Conservation (phyloP, 2,329 filamentous ascomycete genomes). For the Penicillium olsonii region DNA sequence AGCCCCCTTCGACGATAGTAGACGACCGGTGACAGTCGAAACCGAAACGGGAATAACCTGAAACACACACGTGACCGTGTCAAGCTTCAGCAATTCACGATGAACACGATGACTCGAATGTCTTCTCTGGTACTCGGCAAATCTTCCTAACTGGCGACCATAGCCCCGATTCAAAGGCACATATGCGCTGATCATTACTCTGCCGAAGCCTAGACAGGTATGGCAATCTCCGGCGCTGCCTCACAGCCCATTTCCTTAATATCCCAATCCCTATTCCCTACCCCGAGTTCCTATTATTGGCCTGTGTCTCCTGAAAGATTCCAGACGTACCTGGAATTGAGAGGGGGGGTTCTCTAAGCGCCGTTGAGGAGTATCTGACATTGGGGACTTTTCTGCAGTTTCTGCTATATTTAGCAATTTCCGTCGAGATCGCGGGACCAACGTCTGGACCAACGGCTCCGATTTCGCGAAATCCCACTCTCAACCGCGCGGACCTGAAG, state of each 20-base stretch:
- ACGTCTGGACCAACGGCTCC: conserved; percentile 23
- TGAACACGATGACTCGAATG: conserved; percentile 5
- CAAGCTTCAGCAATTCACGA: conserved; percentile 20
- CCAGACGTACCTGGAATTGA: not conserved
- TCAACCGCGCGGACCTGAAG: not conserved
- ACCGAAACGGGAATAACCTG: conserved; percentile 24
- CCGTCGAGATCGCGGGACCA: conserved; percentile 26
- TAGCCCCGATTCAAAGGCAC: not conserved
- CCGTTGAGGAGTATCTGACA: conserved; percentile 29
- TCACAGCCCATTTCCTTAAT: conserved; percentile 3
- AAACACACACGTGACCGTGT: conserved; percentile 29
- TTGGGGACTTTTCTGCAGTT: conserved; percentile 24
- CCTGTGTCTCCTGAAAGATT: conserved; percentile 5
- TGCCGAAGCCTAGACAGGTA: conserved; percentile 19
- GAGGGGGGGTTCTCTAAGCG: conserved; percentile 15
- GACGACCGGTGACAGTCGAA: not conserved
- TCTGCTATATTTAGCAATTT: conserved; percentile 41
- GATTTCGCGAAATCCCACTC: conserved; percentile 8
- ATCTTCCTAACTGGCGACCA: not conserved
- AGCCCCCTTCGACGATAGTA: not conserved
- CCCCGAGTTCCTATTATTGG: not conserved
- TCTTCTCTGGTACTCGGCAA: conserved; percentile 7
- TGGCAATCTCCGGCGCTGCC: conserved; percentile 19
- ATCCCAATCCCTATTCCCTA: not conserved
- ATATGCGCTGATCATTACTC: conserved; percentile 28